phyloP scores from a whole-genome alignment of 495 filamentous ascomycete species.

The Penicillium subrubescens region DNA sequence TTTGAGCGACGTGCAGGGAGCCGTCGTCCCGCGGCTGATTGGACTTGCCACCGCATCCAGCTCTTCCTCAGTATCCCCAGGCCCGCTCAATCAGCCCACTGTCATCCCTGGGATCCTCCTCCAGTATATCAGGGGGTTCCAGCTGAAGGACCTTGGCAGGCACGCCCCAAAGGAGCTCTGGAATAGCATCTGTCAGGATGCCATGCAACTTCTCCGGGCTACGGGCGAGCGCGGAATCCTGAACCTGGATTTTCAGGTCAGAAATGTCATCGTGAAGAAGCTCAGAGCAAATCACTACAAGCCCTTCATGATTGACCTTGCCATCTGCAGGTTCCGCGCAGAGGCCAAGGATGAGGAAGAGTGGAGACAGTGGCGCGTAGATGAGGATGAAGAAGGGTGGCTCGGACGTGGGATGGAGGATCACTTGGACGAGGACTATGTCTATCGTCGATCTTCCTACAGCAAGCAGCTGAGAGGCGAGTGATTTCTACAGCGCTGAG shows the following conservation, averaged over 20 bases:
- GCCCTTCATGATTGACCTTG: constrained; percentile 24
- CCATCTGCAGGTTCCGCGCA: background rate
- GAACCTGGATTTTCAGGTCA: constrained; percentile 30
- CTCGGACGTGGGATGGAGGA: background rate
- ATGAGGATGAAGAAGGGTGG: background rate
- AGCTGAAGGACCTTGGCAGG: constrained; percentile 23
- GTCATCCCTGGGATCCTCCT: background rate
- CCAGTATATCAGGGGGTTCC: constrained; percentile 17
- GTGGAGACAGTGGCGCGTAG: background rate
- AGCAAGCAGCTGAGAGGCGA: background rate
- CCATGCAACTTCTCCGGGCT: constrained; percentile 22
- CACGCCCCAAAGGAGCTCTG: constrained; percentile 21
- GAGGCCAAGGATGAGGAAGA: background rate
- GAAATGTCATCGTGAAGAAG: constrained; percentile 31
- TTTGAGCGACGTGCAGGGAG: background rate
- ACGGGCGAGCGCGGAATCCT: constrained; percentile 28
- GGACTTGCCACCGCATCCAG: background rate
- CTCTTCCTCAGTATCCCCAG: background rate
- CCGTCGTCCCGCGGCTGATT: background rate
- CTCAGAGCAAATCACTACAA: constrained; percentile 11
- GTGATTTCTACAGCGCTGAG: background rate
- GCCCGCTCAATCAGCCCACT: background rate
- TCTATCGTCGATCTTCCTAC: background rate
- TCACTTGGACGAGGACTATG: background rate
- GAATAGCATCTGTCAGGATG: constrained; percentile 30